Evolutionary conservation across 2,329 filamentous ascomycete genomes (phyloP).

Genomic region (Talaromyces funiculosus): DNA sequence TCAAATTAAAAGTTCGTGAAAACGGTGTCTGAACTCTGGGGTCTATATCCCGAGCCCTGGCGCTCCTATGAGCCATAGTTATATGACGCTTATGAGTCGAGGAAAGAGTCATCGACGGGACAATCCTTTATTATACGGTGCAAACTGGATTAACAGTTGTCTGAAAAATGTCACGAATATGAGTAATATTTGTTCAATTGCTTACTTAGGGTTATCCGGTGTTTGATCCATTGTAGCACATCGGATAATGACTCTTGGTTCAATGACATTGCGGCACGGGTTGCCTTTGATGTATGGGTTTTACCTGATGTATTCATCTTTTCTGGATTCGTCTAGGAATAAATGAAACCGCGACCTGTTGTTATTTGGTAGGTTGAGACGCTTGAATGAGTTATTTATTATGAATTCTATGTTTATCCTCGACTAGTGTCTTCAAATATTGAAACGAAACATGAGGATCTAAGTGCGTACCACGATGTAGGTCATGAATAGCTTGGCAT

Average conservation of each 20-base stretch:
- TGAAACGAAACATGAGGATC: neutral
- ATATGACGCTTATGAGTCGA: neutral
- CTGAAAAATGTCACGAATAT: neutral
- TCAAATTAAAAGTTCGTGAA: too few relatives aligned
- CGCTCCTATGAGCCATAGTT: slow-evolving; percentile 10
- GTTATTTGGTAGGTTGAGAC: neutral
- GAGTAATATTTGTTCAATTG: neutral
- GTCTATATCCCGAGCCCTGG: too few relatives aligned
- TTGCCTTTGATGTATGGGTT: neutral
- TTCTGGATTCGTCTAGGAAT: too few relatives aligned
- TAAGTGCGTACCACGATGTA: neutral
- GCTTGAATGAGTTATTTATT: neutral
- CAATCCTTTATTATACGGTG: neutral
- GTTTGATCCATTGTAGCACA: neutral
- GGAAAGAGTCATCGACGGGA: neutral
- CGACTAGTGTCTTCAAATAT: neutral
- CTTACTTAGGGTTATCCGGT: neutral
- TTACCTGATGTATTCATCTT: neutral
- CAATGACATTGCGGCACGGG: neutral
- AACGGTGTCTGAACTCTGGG: too few relatives aligned
- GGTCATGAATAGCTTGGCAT: neutral
- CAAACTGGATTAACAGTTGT: neutral
- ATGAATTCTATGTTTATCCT: neutral
- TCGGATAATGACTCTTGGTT: neutral
- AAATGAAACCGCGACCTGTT: neutral